Evolutionary conservation across 345 rosid species (phyloP).

Genomic region (Gossypium longicalyx): DNA sequence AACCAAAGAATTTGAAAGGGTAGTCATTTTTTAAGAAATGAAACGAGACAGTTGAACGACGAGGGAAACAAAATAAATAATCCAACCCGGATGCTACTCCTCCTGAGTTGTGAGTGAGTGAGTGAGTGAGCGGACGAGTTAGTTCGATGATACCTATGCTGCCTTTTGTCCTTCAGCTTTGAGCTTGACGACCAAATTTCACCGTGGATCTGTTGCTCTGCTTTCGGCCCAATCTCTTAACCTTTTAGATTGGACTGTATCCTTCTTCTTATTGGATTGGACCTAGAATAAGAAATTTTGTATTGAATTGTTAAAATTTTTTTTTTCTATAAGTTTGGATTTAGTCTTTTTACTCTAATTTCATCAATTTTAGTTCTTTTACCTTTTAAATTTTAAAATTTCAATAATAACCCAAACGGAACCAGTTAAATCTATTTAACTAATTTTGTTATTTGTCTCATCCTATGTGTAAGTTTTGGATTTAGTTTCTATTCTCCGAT

Average conservation of each 20-base stretch:
- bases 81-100: neutral
- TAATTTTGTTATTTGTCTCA: too few relatives aligned
- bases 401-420: too few relatives aligned
- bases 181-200: neutral
- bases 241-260: neutral
- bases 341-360: too few relatives aligned
- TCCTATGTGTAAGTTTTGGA: too few relatives aligned
- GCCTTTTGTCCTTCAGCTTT: neutral
- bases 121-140: neutral
- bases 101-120: neutral
- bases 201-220: neutral
- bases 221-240: neutral
- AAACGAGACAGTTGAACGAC: neutral
- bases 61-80: conserved; percentile 1
- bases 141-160: conserved; percentile 13
- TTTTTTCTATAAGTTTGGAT: too few relatives aligned
- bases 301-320: too few relatives aligned
- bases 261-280: neutral
- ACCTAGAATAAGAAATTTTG: neutral
- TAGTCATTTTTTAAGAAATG: conserved; percentile 31
- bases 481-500: too few relatives aligned
- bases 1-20: conserved; percentile 49
- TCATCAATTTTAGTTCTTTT: too few relatives aligned
- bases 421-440: too few relatives aligned
- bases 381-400: too few relatives aligned